A percentile compares a stretch with the other conserved stretches of the same genome.
Evolutionary conservation across 2,329 filamentous ascomycete genomes (phyloP).

Genomic region (Cercospora sesami): DNA sequence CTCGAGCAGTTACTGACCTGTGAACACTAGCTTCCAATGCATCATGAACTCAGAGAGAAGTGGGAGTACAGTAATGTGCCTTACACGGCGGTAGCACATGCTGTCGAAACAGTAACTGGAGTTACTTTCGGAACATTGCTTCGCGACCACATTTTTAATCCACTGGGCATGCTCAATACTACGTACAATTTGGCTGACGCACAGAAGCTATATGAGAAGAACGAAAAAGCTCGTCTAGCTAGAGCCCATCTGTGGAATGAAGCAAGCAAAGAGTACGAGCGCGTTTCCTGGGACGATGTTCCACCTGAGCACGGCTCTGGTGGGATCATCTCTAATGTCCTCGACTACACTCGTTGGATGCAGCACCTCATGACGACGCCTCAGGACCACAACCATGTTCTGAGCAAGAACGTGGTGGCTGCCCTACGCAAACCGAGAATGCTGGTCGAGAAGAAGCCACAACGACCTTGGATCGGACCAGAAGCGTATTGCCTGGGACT

Average conservation of each 20-base stretch:
- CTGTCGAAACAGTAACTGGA: conserved; percentile 47
- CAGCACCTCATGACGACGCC: conserved; percentile 49
- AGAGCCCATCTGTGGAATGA: conserved; percentile 31
- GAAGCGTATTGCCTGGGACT: conserved; percentile 48
- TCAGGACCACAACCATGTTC: conserved; percentile 7
- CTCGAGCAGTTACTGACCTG: not conserved
- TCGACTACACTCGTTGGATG: conserved; percentile 57
- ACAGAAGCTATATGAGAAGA: conserved; percentile 13
- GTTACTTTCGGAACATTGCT: conserved; percentile 39
- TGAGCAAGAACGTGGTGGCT: conserved; percentile 15
- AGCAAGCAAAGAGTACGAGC: conserved; percentile 10
- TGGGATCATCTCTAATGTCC: conserved; percentile 47
- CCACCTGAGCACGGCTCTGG: conserved; percentile 30
- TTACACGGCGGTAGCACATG: conserved; percentile 52
- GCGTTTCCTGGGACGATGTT: conserved; percentile 16
- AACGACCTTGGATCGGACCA: conserved; percentile 35
- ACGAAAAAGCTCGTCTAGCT: conserved; percentile 19
- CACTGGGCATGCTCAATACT: conserved; percentile 45
- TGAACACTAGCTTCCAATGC: conserved; percentile 34
- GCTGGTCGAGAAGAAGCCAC: not conserved
- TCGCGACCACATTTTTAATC: conserved; percentile 41
- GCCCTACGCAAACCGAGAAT: conserved; percentile 21
- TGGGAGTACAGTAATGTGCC: conserved; percentile 57
- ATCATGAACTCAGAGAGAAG: conserved; percentile 43
- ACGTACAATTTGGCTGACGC: conserved; percentile 43